These are phyloP conservation scores for Protomyces arabidopsidicola DNA, from an alignment of 1,139 yeast species.

Conservation along the genomic window DNA sequence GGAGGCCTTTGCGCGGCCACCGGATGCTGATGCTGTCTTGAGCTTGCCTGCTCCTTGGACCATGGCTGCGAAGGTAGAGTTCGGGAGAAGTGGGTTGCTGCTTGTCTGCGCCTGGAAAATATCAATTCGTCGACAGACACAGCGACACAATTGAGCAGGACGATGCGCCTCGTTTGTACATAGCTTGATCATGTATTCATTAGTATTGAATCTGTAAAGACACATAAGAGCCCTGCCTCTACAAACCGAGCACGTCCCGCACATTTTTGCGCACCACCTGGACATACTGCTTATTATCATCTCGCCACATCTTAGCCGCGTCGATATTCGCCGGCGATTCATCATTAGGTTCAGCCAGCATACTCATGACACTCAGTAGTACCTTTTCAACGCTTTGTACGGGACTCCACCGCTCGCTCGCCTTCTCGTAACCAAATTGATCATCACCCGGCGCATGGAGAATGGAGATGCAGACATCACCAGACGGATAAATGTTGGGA, in stretches of 20 bases:
- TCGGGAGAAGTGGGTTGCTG: no score
- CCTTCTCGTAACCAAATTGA: constrained; percentile 89
- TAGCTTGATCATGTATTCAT: no score
- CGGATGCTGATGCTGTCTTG: not conserved
- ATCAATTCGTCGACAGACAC: no score
- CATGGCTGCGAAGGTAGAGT: not conserved
- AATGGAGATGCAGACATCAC: constrained; percentile 92
- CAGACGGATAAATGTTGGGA: constrained; percentile 90
- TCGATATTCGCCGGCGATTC: constrained; percentile 97
- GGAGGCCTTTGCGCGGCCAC: constrained; percentile 15
- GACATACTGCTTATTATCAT: constrained; percentile 63
- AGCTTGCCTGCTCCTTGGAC: constrained; percentile 18
- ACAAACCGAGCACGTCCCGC: constrained; percentile 60
- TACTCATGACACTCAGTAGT: constrained; percentile 81
- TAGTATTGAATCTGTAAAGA: no score
- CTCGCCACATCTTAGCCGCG: constrained; percentile 94
- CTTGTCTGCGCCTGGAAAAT: no score
- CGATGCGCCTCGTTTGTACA: no score
- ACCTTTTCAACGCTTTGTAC: constrained; percentile 96
- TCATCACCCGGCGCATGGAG: constrained; percentile 96
- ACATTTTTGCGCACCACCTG: constrained; percentile 62
- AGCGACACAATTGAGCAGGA: no score
- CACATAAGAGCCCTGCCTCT: not conserved
- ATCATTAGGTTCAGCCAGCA: constrained; percentile 95
- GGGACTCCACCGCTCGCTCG: constrained; percentile 97